Conservation (phyloP, 1,284 basidiomycete species). For the Peniophora sp. region DNA sequence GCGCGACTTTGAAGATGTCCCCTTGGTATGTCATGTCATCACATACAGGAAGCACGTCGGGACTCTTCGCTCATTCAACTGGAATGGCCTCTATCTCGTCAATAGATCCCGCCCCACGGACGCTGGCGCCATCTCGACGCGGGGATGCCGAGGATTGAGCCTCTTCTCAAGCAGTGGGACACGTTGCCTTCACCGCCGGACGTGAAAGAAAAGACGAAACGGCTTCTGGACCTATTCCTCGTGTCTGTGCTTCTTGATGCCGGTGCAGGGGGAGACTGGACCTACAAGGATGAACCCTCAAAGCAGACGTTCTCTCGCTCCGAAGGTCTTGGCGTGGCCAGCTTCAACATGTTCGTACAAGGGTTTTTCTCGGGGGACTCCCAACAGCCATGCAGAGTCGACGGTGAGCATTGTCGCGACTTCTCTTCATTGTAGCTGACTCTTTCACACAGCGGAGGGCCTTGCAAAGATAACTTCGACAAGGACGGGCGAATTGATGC, state of each 20-base stretch:
- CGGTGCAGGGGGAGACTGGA: constrained; percentile 84
- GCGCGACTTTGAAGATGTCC: constrained; percentile 78
- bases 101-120: constrained; percentile 82
- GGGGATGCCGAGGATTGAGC: constrained; percentile 52
- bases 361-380: constrained; percentile 76
- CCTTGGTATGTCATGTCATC: constrained; percentile 40
- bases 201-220: constrained; percentile 56
- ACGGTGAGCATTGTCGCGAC: constrained; percentile 51
- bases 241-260: constrained; percentile 93
- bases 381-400: constrained; percentile 63
- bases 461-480: constrained; percentile 60
- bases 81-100: not conserved
- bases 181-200: constrained; percentile 36
- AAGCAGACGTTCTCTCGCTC: constrained; percentile 64
- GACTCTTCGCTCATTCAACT: constrained; percentile 3
- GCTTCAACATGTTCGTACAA: constrained; percentile 79
- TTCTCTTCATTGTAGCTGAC: not conserved
- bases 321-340: constrained; percentile 91
- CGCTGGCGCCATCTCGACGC: constrained; percentile 87
- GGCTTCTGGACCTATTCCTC: constrained; percentile 86
- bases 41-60: not conserved
- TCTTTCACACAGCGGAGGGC: constrained; percentile 49
- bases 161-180: constrained; percentile 51
- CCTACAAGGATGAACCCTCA: constrained; percentile 58
- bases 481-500: constrained; percentile 66